Conservation (phyloP, 2,329 filamentous ascomycete genomes). For the Sporothrix humicola region DNA sequence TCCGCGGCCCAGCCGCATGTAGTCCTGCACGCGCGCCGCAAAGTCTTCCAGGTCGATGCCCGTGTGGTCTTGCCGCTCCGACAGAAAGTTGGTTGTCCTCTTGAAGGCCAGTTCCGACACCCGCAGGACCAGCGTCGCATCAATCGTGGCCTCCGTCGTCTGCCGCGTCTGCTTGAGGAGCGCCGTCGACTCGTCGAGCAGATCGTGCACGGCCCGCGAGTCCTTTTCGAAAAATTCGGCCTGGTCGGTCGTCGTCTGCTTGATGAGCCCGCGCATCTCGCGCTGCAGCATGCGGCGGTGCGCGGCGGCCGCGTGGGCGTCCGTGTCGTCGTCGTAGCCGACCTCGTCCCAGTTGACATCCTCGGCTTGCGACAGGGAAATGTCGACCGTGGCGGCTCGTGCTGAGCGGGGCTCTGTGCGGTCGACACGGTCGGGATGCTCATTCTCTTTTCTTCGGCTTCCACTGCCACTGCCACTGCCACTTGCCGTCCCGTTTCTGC, state of each 20-base stretch:
- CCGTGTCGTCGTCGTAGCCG: constrained; percentile 61
- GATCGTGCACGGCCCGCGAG: constrained; percentile 68
- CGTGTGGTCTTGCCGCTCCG: constrained; percentile 69
- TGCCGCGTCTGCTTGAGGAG: constrained; percentile 76
- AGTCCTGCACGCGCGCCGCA: constrained; percentile 84
- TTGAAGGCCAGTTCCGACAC: constrained; percentile 81
- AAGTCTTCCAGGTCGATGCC: constrained; percentile 92
- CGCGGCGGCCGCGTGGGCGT: constrained; percentile 80
- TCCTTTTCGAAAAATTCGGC: constrained; percentile 72
- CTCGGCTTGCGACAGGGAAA: constrained; percentile 37
- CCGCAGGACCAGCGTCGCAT: constrained; percentile 82
- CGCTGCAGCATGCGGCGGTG: constrained; percentile 67
- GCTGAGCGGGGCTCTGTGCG: background rate
- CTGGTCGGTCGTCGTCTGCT: constrained; percentile 65
- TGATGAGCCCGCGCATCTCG: constrained; percentile 56
- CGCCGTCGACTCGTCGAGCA: constrained; percentile 69
- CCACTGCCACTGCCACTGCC: background rate
- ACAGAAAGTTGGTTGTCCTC: constrained; percentile 74
- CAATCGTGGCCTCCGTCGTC: constrained; percentile 87
- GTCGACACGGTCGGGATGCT: background rate
- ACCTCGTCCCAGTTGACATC: constrained; percentile 41
- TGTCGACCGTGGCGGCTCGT: constrained; percentile 37
- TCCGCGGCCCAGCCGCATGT: constrained; percentile 74
- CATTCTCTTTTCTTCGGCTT: background rate
- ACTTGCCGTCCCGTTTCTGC: background rate